Conservation (phyloP, 768 basidiomycete species). For the Paxillus ammoniavirescens region DNA sequence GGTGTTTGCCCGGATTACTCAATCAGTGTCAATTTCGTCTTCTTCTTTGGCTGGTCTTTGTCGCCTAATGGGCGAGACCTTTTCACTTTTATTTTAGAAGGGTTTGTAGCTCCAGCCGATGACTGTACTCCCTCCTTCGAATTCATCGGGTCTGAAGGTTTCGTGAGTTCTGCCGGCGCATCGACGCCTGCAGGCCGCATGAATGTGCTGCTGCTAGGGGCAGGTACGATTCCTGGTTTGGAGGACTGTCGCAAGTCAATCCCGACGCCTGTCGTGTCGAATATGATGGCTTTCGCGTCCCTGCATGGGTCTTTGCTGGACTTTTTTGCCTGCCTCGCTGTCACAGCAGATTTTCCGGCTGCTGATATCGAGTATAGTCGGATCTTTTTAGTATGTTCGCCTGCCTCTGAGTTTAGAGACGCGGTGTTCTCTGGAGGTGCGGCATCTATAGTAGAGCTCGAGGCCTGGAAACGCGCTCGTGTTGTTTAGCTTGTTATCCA, state of each 20-base stretch:
- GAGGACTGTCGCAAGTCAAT: constrained; percentile 42
- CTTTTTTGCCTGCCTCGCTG: constrained; percentile 17
- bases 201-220: constrained; percentile 4
- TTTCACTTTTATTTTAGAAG: constrained; percentile 17
- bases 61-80: constrained; percentile 22
- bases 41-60: constrained; percentile 21
- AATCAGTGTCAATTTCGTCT: constrained; percentile 20
- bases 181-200: constrained; percentile 24
- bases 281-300: constrained; percentile 44
- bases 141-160: constrained; percentile 5
- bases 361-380: constrained; percentile 25
- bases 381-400: constrained; percentile 16
- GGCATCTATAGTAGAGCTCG: constrained; percentile 9
- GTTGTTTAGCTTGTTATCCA: constrained; percentile 12
- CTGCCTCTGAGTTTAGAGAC: constrained; percentile 18
- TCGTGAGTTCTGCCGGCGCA: constrained; percentile 12
- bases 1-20: constrained; percentile 21
- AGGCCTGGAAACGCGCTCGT: constrained; percentile 18
- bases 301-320: constrained; percentile 26
- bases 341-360: constrained; percentile 3
- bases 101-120: constrained; percentile 4
- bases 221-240: neutral
- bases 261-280: constrained; percentile 48
- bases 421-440: constrained; percentile 1
- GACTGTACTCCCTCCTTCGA: neutral